Conservation (phyloP, 1,139 yeast species). For the Suhomyces bokatorum region DNA sequence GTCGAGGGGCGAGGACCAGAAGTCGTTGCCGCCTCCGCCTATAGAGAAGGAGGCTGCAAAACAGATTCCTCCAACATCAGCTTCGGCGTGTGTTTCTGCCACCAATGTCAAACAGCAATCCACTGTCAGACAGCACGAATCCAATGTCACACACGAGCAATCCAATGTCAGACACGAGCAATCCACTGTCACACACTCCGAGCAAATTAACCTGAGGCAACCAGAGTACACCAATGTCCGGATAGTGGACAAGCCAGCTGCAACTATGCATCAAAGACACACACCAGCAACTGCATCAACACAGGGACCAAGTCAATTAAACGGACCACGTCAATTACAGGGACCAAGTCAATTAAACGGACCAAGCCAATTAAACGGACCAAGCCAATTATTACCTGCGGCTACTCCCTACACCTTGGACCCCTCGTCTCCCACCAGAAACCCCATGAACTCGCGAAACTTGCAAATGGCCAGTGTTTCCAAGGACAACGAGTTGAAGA, state of each 20-base stretch:
- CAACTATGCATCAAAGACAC: neutral
- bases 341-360: too few relatives aligned
- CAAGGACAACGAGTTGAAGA: constrained; percentile 11
- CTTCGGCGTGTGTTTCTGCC: neutral
- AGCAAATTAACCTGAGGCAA: too few relatives aligned
- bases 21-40: constrained; percentile 16
- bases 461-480: constrained; percentile 2
- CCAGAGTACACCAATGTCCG: constrained; percentile 11
- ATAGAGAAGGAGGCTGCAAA: constrained; percentile 6
- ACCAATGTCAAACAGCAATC: too few relatives aligned
- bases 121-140: too few relatives aligned
- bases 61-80: neutral
- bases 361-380: too few relatives aligned
- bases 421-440: neutral
- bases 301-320: too few relatives aligned
- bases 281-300: too few relatives aligned
- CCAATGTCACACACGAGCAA: too few relatives aligned
- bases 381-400: too few relatives aligned
- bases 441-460: constrained; percentile 5
- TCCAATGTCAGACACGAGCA: too few relatives aligned
- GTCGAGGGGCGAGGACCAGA: neutral
- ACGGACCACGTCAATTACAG: too few relatives aligned
- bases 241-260: neutral
- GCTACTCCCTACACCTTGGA: neutral
- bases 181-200: too few relatives aligned